Base-by-base conservation (phyloP, 208 protist species). In the Borovskyia barvae region DNA sequence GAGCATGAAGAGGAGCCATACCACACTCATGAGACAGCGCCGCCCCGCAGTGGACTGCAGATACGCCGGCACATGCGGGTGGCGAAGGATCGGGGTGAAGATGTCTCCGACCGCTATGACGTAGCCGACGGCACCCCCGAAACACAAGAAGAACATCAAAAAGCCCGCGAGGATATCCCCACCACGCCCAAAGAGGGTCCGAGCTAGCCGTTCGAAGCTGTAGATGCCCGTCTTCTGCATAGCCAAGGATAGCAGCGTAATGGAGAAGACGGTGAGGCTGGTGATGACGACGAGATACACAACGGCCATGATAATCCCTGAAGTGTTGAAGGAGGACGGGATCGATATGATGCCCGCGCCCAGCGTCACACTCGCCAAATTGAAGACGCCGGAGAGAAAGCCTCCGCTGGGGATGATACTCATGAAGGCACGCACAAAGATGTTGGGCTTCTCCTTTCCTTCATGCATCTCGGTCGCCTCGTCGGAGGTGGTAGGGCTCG, bases 331-430 rank as follows among this genome's bases (percentile, higher is more conserved):
- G 28, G 80, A 64, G 17, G 61, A 82, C 9, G 84, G 84, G 8
- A 91, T 68, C 2, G 81, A 81, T n/a, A 91, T 72, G 52, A 87
- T 83, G 22, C 81, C 81, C 7, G 67, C 84, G 12, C 84, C 80
- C 11, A 91, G 75, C 14, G 84, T 91, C 32, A 75, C 65, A 39
- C 50, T 70, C 9, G 66, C 67, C 1, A 91, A 60, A 50, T 81
- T 91, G 54, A 91, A 77, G 3, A 60, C 35, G 33, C 45, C 53
- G 2, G 75, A 69, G 15, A 80, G 46, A 14, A 85, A 12, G 14
- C 80, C 77, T 3, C 84, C 81, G 37, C 63, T 36, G 5, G 81
- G 77, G 17, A 87, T 66, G 41, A 87, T 40, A 19, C 28, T 24
- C 22, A 54, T 35, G 22, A 75, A 49, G 41, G 52, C 20, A 12